Evolutionary conservation across 2,329 filamentous ascomycete genomes (phyloP).

Genomic region (Curvularia verruculosa): DNA sequence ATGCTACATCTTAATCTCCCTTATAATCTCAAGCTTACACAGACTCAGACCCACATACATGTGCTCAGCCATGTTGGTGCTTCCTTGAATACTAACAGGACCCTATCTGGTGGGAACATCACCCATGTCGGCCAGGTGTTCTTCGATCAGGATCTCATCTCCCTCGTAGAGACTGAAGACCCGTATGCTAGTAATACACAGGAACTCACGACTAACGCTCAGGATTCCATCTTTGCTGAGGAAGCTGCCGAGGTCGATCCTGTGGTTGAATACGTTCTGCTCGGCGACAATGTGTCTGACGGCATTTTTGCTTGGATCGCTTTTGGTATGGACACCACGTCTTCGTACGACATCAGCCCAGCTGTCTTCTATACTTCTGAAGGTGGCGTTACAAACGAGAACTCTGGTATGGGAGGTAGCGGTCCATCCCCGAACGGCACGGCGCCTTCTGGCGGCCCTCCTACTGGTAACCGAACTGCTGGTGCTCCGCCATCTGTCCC

Average conservation of each 20-base stretch:
- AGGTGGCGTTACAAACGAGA: conserved; percentile 37
- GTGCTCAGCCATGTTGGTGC: conserved; percentile 49
- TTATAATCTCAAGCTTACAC: background rate
- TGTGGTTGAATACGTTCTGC: conserved; percentile 63
- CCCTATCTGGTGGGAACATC: conserved; percentile 44
- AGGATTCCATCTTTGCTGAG: conserved; percentile 58
- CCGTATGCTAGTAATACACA: conserved; percentile 54
- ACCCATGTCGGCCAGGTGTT: conserved; percentile 55
- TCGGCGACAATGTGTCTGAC: conserved; percentile 56
- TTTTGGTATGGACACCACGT: conserved; percentile 38
- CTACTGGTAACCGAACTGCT: too few species aligned
- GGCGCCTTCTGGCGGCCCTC: background rate
- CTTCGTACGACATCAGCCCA: conserved; percentile 36
- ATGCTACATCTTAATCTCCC: background rate
- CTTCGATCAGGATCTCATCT: conserved; percentile 50
- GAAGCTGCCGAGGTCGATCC: conserved; percentile 60
- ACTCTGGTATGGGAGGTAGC: background rate
- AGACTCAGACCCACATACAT: conserved; percentile 49
- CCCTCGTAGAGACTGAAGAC: conserved; percentile 54
- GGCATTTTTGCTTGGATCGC: conserved; percentile 46
- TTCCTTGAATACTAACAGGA: conserved; percentile 49
- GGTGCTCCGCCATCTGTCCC: background rate
- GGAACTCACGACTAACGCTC: conserved; percentile 56
- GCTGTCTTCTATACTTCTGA: conserved; percentile 35
- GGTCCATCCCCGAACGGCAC: background rate